Percentiles rank a stretch among this genome's conserved stretches.
Evolutionary conservation across 148 eudicot genomes (phyloP).

Genomic region (Agrostemma githago): DNA sequence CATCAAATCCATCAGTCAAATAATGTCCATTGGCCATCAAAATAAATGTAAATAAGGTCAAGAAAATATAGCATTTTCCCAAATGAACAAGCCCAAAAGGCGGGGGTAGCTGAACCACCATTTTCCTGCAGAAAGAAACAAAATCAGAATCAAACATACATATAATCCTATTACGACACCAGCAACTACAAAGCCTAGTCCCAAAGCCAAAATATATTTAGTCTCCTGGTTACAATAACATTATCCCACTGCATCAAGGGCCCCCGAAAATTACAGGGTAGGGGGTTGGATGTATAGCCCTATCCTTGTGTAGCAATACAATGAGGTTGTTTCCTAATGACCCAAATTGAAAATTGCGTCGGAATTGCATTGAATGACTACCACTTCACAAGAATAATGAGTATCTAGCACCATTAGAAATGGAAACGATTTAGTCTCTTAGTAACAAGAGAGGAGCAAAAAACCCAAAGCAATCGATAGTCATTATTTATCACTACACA

Average conservation of each 20-base stretch:
- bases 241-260: too few species aligned
- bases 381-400: too few species aligned
- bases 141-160: constrained; percentile 2
- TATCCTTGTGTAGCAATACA: too few species aligned
- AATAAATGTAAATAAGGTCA: constrained; percentile 65
- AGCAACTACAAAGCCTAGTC: background rate
- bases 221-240: background rate
- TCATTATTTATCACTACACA: background rate
- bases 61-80: constrained; percentile 52
- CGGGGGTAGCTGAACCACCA: constrained; percentile 83
- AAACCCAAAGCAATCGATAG: background rate
- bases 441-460: background rate
- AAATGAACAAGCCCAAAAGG: constrained; percentile 76
- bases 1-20: constrained; percentile 75
- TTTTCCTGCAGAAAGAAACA: constrained; percentile 53
- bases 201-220: background rate
- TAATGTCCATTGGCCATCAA: constrained; percentile 67
- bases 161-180: background rate
- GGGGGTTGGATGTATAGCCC: too few species aligned
- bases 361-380: too few species aligned
- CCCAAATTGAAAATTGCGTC: too few species aligned
- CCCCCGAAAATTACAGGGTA: too few species aligned
- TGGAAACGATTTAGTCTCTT: too few species aligned
- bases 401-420: too few species aligned
- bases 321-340: too few species aligned